Evolutionary conservation across 805 yeast genomes (phyloP), one percentile per base, ranked within the genome.

Genomic region (Starmerella sp.): DNA sequence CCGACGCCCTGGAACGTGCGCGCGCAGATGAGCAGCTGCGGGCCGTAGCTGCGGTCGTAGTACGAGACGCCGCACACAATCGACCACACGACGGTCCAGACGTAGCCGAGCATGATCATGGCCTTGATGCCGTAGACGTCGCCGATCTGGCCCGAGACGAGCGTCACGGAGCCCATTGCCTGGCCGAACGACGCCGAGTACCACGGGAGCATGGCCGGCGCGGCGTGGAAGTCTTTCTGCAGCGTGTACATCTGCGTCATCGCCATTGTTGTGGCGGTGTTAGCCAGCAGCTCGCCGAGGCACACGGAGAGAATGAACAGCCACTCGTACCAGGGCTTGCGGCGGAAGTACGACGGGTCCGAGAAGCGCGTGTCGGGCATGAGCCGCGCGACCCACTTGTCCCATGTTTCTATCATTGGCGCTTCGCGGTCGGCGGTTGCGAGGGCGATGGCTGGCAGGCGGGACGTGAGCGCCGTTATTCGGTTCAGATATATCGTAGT

Each of bases 101-200:
- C 50, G 66, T 80, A 80, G 1, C 90, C 87, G 8, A 71, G 60
- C 0, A 79, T 44, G 51, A 81, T 73, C 11, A 79, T 66, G 44
- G 66, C 69, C 55, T 79, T 81, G 51, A 82, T 71, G 0, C 91
- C 91, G 59, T 78, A 79, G 13, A 84, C 69, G 62, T 85, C 93
- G 41, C 93, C 91, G 50, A 83, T 64, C 53, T 81, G 74, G 14
- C 91, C 91, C 41, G 83, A 76, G 5, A 81, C 72, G 32, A 84
- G 67, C 48, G 84, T 84, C 58, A 84, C 80, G 0, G 91, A 82
- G 11, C 91, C 90, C 7, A 83, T 79, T 0, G 87, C 81, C 54
- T 84, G 67, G 0, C 87, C 80, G 65, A 79, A 83, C 1, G 86
- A 77, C 1, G 89, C 86, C 74, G 80, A 75, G 63, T 80, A 78